phyloP scores from a whole-genome alignment of 108 stramenopile genomes.

The Chaetoceros tenuissimus region DNA sequence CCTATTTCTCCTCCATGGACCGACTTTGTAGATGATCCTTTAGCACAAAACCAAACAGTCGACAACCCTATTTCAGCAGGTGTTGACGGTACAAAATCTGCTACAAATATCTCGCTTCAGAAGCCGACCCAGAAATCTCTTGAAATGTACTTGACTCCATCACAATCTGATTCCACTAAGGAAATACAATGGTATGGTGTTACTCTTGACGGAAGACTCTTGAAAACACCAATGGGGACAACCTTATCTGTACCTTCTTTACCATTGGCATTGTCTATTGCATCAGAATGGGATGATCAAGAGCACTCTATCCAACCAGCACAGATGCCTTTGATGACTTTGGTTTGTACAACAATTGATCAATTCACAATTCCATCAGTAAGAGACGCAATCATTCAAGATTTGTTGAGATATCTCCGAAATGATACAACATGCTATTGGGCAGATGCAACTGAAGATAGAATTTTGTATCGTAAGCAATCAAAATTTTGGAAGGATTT shows the following conservation, averaged over 20 bases:
- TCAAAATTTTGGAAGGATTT: conserved; percentile 52
- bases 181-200: conserved; percentile 54
- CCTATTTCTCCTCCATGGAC: conserved; percentile 36
- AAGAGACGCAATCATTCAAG: conserved; percentile 27
- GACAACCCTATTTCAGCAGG: conserved; percentile 77
- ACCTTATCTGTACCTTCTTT: conserved; percentile 64
- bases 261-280: conserved; percentile 74
- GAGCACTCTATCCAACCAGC: conserved; percentile 65
- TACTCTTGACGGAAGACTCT: conserved; percentile 60
- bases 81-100: conserved; percentile 75
- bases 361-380: conserved; percentile 42
- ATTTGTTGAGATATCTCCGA: conserved; percentile 57
- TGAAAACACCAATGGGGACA: conserved; percentile 75
- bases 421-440: conserved; percentile 90
- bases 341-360: conserved; percentile 88
- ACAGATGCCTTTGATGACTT: conserved; percentile 96
- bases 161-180: conserved; percentile 17
- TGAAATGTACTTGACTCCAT: conserved; percentile 13
- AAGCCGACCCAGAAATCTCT: conserved; percentile 5
- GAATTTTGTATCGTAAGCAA: conserved; percentile 67
- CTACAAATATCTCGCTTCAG: conserved; percentile 16
- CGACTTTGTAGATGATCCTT: conserved; percentile 3
- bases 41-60: conserved; percentile 10
- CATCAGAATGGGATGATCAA: conserved; percentile 94
- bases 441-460: conserved; percentile 72